A percentile compares a stretch with the other conserved stretches of the same genome.
phyloP scores from a whole-genome alignment of 345 rosid species.

The Eutrema heterophyllum region DNA sequence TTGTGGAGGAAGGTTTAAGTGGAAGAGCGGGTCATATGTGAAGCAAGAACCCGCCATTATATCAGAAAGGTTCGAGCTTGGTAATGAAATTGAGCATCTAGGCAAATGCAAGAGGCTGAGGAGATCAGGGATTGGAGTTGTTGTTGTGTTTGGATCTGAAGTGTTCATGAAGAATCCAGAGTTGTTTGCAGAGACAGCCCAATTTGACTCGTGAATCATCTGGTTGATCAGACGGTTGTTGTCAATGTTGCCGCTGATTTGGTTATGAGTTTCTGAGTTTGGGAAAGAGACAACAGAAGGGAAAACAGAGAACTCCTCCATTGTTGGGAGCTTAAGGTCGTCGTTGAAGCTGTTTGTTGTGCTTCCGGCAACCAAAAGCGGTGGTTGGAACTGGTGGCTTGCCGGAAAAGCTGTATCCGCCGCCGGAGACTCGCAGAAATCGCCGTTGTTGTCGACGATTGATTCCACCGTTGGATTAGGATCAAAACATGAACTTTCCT shows the following conservation, averaged over 20 bases:
- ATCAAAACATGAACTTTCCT: slow-evolving; percentile 44
- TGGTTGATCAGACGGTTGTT: slow-evolving; percentile 35
- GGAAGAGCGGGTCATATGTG: slow-evolving; percentile 52
- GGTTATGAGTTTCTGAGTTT: slow-evolving; percentile 19
- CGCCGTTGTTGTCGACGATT: slow-evolving; percentile 12
- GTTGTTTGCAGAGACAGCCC: slow-evolving; percentile 30
- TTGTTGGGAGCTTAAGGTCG: slow-evolving; percentile 34
- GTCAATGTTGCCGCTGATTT: background rate
- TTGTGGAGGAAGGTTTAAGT: slow-evolving; percentile 57
- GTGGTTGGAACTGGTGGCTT: slow-evolving; percentile 14
- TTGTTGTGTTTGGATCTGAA: slow-evolving; percentile 24
- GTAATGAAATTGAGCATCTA: slow-evolving; percentile 40
- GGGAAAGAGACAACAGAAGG: slow-evolving; percentile 22
- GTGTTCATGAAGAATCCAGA: slow-evolving; percentile 32
- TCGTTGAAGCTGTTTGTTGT: slow-evolving; percentile 36
- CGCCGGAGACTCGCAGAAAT: background rate
- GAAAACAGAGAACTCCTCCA: slow-evolving; percentile 30
- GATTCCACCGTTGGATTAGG: slow-evolving; percentile 34
- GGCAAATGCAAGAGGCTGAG: slow-evolving; percentile 58
- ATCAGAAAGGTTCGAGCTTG: slow-evolving; percentile 32
- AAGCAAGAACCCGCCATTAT: slow-evolving; percentile 37
- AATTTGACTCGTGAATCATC: slow-evolving; percentile 28
- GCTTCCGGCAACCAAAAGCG: slow-evolving; percentile 14
- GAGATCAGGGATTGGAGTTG: slow-evolving; percentile 52
- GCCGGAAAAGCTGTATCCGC: slow-evolving; percentile 2